These are phyloP conservation scores for Trypanosoma avium DNA, from an alignment of 208 protist species.

Conservation along the genomic window DNA sequence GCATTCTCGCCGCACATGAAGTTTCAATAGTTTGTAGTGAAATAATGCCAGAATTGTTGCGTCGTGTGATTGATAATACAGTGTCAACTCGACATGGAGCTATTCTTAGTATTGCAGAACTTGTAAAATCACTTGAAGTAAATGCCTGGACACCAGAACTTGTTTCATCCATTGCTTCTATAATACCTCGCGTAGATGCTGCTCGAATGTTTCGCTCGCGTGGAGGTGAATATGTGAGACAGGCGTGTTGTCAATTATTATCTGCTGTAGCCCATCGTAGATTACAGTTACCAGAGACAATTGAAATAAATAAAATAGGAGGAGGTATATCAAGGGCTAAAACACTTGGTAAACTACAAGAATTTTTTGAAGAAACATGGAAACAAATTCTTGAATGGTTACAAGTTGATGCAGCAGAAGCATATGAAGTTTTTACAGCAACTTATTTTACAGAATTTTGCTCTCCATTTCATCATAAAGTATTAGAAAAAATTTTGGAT, in stretches of 20 bases:
- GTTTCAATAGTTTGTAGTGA: constrained; percentile 18
- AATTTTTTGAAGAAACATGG: constrained; percentile 89
- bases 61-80: constrained; percentile 45
- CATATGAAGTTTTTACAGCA: constrained; percentile 60
- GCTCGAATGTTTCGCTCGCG: constrained; percentile 93
- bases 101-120: constrained; percentile 85
- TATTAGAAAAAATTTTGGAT: constrained; percentile 62
- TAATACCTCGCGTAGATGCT: constrained; percentile 86
- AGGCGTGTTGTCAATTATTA: constrained; percentile 90
- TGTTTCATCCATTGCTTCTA: constrained; percentile 28
- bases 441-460: constrained; percentile 68
- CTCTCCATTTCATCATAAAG: constrained; percentile 74
- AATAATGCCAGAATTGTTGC: constrained; percentile 53
- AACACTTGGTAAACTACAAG: constrained; percentile 68
- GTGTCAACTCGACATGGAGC: constrained; percentile 92
- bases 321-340: constrained; percentile 49
- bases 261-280: constrained; percentile 54
- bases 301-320: constrained; percentile 55
- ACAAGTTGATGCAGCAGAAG: constrained; percentile 57
- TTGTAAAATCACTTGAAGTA: constrained; percentile 63
- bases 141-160: constrained; percentile 37
- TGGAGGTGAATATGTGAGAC: constrained; percentile 92
- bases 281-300: constrained; percentile 64
- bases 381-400: constrained; percentile 89
- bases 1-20: constrained; percentile 49